Conservation (phyloP, 2,329 filamentous ascomycete genomes). For the Coniochaeta prunicola region DNA sequence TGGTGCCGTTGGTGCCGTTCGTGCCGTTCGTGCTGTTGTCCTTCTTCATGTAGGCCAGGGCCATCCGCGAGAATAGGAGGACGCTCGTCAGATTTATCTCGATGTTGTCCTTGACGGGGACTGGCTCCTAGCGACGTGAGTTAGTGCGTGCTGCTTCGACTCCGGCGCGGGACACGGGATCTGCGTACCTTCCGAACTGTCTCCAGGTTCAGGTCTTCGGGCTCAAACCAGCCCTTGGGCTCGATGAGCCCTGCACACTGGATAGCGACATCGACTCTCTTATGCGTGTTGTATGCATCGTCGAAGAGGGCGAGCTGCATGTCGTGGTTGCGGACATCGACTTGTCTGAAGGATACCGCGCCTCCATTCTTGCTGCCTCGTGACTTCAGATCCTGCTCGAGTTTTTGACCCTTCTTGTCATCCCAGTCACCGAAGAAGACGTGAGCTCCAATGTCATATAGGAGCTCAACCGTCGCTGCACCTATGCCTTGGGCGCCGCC, state of each 20-base stretch:
- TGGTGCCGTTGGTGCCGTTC: neutral
- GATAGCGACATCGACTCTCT: conserved; percentile 39
- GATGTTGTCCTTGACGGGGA: conserved; percentile 26
- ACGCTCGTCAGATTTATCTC: conserved; percentile 40
- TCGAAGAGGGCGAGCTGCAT: conserved; percentile 39
- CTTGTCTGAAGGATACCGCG: conserved; percentile 27
- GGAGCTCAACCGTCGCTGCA: conserved; percentile 14
- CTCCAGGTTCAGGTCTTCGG: conserved; percentile 29
- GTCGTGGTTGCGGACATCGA: conserved; percentile 38
- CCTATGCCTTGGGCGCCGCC: conserved; percentile 19
- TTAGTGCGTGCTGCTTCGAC: neutral
- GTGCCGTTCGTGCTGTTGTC: conserved; percentile 3
- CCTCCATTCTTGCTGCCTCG: conserved; percentile 6
- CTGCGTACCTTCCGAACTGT: conserved; percentile 28
- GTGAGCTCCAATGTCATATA: conserved; percentile 14
- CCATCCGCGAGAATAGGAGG: conserved; percentile 39
- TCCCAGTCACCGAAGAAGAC: conserved; percentile 20
- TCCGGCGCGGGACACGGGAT: neutral
- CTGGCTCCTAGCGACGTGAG: conserved; percentile 15
- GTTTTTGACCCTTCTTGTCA: conserved; percentile 9
- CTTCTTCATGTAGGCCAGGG: conserved; percentile 38
- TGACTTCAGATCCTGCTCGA: conserved; percentile 8
- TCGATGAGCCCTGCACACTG: conserved; percentile 37
- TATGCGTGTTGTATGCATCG: conserved; percentile 32
- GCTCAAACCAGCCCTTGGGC: conserved; percentile 35